Base-by-base conservation (phyloP, 1,284 basidiomycete species). In the Sanghuangporus sanghuang region DNA sequence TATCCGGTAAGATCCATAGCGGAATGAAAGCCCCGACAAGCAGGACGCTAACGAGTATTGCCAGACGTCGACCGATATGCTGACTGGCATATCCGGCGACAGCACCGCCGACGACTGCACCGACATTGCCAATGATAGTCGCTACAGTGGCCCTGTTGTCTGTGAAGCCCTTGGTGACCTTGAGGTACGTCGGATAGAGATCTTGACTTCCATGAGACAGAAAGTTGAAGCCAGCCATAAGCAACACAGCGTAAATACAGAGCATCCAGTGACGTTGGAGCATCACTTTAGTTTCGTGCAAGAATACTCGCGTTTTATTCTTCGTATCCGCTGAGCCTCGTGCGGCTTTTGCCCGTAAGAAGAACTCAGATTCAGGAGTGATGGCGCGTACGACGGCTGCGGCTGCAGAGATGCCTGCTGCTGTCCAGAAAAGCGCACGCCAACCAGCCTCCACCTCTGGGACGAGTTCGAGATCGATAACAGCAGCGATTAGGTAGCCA, bases 201-300 rank as follows among this genome's bases (percentile, higher is more conserved):
- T 92, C 90, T 79, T 92, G 92, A 64, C 90, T 92, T 14, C 92
- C 92, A 75, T 95, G 93, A 3, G 90, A 92, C 67, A 96, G 79
- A 81, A 98, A 98, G 79, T 96, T 97, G 83, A 97, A 95, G 6
- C 89, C 89, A 2, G 85, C 85, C 89, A 92, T 91, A 57, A 93
- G 78, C 52, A 93, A 72, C 8, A 90, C 79, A 1, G 90, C 90
- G 73, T 96, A 98, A 65, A 98, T 87, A 74, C 89, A 93, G 36
- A 92, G 75, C 16, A 89, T 69, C 94, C 95, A 97, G 73, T 98
- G 92, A 2, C 72, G 77, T 77, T 86, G 92, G 65, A 98, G 77
- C 89, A 97, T 97, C 61, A 76, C 73, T 74, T 80, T 73, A 61
- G 81, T 84, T 73, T 96, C 93, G 53, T 76, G 78, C 21, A 94